Conservation (phyloP, 2,329 filamentous ascomycete species). For the Nothophaeocryptopus gaeumannii region DNA sequence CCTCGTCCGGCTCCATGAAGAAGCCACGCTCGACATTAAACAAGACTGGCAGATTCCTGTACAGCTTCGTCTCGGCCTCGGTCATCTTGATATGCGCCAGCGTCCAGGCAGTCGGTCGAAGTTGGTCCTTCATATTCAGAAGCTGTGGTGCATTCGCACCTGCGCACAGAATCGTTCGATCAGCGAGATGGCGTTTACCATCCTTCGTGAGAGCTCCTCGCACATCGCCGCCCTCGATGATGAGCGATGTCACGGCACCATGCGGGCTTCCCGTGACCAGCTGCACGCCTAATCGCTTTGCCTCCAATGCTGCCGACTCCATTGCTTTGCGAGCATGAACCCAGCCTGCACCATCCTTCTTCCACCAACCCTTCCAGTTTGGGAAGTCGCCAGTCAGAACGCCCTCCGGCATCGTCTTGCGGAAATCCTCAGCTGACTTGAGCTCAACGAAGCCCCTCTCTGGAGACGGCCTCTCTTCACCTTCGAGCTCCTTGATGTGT, state of each 20-base stretch:
- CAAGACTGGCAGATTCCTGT: conserved; percentile 49
- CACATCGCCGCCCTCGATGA: conserved; percentile 38
- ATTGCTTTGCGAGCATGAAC: conserved; percentile 53
- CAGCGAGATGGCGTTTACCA: conserved; percentile 42
- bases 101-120: conserved; percentile 56
- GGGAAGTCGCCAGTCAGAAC: conserved; percentile 51
- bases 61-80: conserved; percentile 44
- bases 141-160: conserved; percentile 50
- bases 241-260: conserved; percentile 41
- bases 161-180: conserved; percentile 49
- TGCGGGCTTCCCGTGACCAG: conserved; percentile 45
- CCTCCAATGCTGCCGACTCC: conserved; percentile 45
- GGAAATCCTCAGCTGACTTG: conserved; percentile 47
- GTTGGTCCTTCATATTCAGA: conserved; percentile 51
- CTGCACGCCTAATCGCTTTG: conserved; percentile 45
- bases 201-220: conserved; percentile 46
- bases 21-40: conserved; percentile 51
- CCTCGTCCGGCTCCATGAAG: conserved; percentile 51
- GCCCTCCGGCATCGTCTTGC: conserved; percentile 51
- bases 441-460: conserved; percentile 33
- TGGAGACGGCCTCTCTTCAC: conserved; percentile 21
- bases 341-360: conserved; percentile 50
- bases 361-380: conserved; percentile 52
- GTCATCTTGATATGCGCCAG: conserved; percentile 52
- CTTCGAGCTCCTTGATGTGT: conserved; percentile 31